Conservation (phyloP, 306 rosid genomes). For the Begonia masoniana region DNA sequence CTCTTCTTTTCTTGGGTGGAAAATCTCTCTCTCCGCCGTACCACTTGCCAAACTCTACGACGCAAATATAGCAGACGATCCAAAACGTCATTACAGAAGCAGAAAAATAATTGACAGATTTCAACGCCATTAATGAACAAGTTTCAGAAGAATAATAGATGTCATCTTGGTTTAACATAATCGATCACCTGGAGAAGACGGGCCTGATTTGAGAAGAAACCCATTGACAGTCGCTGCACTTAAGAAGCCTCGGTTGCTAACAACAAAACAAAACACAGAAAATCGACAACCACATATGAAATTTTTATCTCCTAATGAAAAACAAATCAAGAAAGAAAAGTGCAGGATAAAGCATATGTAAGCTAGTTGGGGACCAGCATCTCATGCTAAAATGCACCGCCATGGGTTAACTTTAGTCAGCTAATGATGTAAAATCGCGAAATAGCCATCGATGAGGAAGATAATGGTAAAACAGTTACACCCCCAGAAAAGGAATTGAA, state of each 20-base stretch:
- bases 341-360: constrained; percentile 13
- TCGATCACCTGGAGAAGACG: constrained; percentile 35
- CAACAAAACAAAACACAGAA: constrained; percentile 19
- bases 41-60: constrained; percentile 35
- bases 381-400: constrained; percentile 54
- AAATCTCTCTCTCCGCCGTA: constrained; percentile 55
- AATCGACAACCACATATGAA: constrained; percentile 11
- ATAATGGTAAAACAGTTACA: constrained; percentile 1
- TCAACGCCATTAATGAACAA: no score
- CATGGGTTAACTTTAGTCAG: constrained; percentile 26
- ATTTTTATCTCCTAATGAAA: constrained; percentile 17
- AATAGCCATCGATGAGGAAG: background rate
- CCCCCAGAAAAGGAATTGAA: background rate
- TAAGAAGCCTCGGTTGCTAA: constrained; percentile 32
- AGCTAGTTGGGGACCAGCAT: constrained; percentile 53
- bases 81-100: no score
- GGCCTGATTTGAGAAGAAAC: constrained; percentile 22
- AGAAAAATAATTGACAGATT: no score
- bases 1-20: constrained; percentile 68
- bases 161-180: background rate
- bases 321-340: constrained; percentile 9
- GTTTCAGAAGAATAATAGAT: no score
- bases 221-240: constrained; percentile 26
- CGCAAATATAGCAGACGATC: no score
- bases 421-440: constrained; percentile 16